phyloP scores from a whole-genome alignment of 176 grass and related monocot genomes.

The maize (Zea mays) region Zm-B73-REFERENCE-NAM-5.0 NC_050096.1:94559501-94560000 shows the following conservation, averaged over 20 bases:
- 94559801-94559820: slow-evolving; percentile 1
- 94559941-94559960: slow-evolving; percentile 58
- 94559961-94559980: slow-evolving; percentile 55
- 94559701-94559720: too few relatives aligned
- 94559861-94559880: neutral
- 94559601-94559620: neutral
- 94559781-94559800: neutral
- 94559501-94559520: neutral
- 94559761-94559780: neutral
- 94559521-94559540: slow-evolving; percentile 47
- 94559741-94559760: neutral
- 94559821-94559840: slow-evolving; percentile 40
- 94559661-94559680: neutral
- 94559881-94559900: neutral
- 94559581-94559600: neutral
- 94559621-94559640: neutral
- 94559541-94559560: slow-evolving; percentile 52
- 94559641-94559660: neutral
- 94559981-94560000: slow-evolving; percentile 62
- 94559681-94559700: neutral
- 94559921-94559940: slow-evolving; percentile 47
- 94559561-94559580: neutral
- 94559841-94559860: slow-evolving; percentile 8
- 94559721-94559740: neutral
- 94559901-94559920: slow-evolving; percentile 56